Evolutionary conservation across 345 rosid genomes (phyloP).

Genomic region (Xanthoceras sorbifolium): DNA sequence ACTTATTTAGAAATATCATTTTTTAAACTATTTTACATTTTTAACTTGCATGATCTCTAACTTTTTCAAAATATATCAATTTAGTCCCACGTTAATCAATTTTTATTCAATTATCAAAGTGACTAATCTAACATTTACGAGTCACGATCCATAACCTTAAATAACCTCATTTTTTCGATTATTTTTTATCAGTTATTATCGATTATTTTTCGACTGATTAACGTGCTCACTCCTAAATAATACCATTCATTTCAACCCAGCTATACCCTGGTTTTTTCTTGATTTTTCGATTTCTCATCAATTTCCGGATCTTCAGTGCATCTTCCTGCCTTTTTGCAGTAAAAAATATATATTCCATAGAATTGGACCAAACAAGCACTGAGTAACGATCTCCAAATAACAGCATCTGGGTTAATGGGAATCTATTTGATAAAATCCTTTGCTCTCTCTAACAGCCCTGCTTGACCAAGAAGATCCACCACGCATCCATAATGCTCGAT

Average conservation of each 20-base stretch:
- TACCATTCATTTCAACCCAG: constrained; percentile 36
- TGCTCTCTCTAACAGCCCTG: constrained; percentile 37
- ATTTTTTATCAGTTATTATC: no score
- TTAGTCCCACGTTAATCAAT: no score
- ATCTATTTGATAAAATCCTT: constrained; percentile 21
- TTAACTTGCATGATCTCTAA: no score
- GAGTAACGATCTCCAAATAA: constrained; percentile 39
- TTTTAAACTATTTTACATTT: no score
- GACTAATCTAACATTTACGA: no score
- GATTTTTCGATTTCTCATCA: constrained; percentile 28
- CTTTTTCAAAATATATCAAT: no score
- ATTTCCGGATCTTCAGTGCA: constrained; percentile 25
- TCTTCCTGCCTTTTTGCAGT: constrained; percentile 23
- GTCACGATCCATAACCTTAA: no score
- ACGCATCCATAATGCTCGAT: constrained; percentile 42
- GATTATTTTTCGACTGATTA: no score
- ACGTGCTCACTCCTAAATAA: no score
- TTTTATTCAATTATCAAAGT: no score
- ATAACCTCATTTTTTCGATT: no score
- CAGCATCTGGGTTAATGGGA: constrained; percentile 31
- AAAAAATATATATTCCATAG: constrained; percentile 28
- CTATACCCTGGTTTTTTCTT: constrained; percentile 37
- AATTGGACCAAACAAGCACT: constrained; percentile 31
- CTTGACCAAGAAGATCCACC: constrained; percentile 41
- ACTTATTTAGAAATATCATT: no score